phyloP scores from a whole-genome alignment of 139 green algal genomes.

The Asterochloris erici region DNA sequence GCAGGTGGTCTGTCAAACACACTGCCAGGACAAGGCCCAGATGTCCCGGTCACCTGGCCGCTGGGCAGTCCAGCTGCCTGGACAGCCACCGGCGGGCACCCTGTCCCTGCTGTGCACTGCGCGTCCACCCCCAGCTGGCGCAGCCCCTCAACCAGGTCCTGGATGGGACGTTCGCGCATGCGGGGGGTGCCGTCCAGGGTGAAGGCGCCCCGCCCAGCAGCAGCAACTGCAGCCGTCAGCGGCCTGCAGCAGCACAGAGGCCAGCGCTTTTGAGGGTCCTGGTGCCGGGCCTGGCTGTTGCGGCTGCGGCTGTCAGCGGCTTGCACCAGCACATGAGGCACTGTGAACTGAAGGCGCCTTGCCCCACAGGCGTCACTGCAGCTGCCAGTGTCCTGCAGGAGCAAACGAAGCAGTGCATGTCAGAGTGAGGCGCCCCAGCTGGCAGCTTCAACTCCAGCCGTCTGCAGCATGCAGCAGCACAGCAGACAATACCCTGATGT shows the following conservation, averaged over 20 bases:
- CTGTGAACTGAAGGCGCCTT: slow-evolving; percentile 55
- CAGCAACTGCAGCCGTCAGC: slow-evolving; percentile 94
- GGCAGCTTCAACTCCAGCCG: too few relatives aligned
- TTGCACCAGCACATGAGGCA: neutral
- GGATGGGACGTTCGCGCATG: slow-evolving; percentile 95
- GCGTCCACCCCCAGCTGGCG: slow-evolving; percentile 93
- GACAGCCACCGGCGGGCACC: slow-evolving; percentile 91
- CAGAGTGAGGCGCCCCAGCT: too few relatives aligned
- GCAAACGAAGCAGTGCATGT: neutral
- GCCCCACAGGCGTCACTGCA: slow-evolving; percentile 87
- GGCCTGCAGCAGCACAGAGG: slow-evolving; percentile 39
- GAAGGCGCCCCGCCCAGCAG: slow-evolving; percentile 83
- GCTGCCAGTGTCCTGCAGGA: slow-evolving; percentile 30
- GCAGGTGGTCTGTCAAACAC: too few relatives aligned
- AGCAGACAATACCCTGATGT: too few relatives aligned
- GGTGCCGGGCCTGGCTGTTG: slow-evolving; percentile 78
- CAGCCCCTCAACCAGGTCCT: slow-evolving; percentile 86
- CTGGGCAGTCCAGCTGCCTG: slow-evolving; percentile 77
- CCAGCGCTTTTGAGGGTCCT: neutral
- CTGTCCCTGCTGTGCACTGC: slow-evolving; percentile 88
- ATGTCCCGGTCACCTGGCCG: slow-evolving; percentile 58
- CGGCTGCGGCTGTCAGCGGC: slow-evolving; percentile 94
- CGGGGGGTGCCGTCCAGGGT: slow-evolving; percentile 85
- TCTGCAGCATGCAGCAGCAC: too few relatives aligned
- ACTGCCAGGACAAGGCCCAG: too few relatives aligned